phyloP scores from a whole-genome alignment of 192 early-diverging fungal species.

The Gorgonomyces haynaldii region DNA sequence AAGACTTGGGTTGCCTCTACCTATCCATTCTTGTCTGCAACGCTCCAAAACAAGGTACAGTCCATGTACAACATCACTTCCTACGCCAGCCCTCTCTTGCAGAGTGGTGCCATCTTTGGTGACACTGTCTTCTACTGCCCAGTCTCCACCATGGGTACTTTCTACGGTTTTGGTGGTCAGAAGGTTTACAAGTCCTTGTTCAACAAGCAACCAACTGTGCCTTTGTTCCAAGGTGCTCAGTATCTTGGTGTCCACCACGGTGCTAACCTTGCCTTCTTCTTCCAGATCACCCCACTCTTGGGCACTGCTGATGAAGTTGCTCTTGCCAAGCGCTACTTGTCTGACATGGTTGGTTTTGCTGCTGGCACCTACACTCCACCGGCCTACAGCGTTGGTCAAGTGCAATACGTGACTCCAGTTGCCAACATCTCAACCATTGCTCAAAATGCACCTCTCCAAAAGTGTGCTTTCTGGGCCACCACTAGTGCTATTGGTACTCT shows the following conservation, averaged over 20 bases:
- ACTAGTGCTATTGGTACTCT: too few relatives aligned
- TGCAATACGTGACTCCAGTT: too few relatives aligned
- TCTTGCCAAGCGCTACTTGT: neutral
- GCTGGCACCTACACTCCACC: too few relatives aligned
- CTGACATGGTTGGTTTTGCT: too few relatives aligned
- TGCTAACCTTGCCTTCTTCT: constrained; percentile 7
- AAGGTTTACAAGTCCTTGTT: neutral
- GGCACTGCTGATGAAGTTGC: neutral
- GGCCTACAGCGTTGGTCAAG: too few relatives aligned
- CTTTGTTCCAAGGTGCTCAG: neutral
- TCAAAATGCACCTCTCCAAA: too few relatives aligned
- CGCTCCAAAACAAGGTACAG: neutral
- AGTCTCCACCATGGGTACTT: neutral
- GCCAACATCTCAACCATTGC: too few relatives aligned
- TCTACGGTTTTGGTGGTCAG: neutral
- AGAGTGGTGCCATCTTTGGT: neutral
- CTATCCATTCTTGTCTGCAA: constrained; percentile 2
- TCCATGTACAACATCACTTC: neutral
- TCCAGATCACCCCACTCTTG: neutral
- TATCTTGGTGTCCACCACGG: constrained; percentile 8
- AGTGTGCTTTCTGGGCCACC: too few relatives aligned
- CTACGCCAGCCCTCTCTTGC: too few relatives aligned
- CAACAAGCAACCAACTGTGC: neutral
- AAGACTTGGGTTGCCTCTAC: too few relatives aligned
- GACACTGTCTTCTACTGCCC: neutral